Base-by-base conservation (phyloP, 352 stramenopile species). In the Pythium sukuiense region DNA sequence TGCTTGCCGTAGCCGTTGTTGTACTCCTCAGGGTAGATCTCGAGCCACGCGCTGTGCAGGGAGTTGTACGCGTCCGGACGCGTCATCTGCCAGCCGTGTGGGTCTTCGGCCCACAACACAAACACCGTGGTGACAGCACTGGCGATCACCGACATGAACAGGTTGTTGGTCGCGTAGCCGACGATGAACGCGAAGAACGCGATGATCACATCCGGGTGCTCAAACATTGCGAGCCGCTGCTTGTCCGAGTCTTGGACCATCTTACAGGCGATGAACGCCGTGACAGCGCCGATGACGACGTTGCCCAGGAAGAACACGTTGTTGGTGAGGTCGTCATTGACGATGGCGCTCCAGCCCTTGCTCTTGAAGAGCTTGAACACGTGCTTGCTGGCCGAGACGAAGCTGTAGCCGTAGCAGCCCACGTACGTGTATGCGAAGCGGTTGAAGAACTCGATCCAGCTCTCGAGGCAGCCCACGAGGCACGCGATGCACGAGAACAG, bases 361-460 rank as follows among this genome's bases (percentile, higher is more conserved):
- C 50, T 73, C 9, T 64, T 76, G 58, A 97, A 95, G 18, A 97
- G 69, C 59, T 94, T 76, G 66, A 88, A 92, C 13, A 96, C 87
- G 67, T 87, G 76, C 14, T 73, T 76, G 59, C 89, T 91, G 18
- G 85, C 81, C 1, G 79, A 88, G 33, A 94, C 69, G 68, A 96
- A 97, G 55, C 74, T 87, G 70, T 94, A 96, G 53, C 85, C 87
- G 61, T 97, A 96, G 67, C 83, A 84, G 8, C 88, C 89, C 13
- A 97, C 84, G 75, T 96, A 97, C 57, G 83, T 71, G 75, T 85
- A 97, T 12, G 89, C 96, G 52, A 89, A 96, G 48, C 84, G 81
- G 77, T 97, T 97, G 72, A 97, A 96, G 63, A 89, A 95, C 76
- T 97, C 85, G 59, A 97, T 81, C 70, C 80, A 85, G 52, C 77